Evolutionary conservation across 2,329 filamentous ascomycete genomes (phyloP), one percentile per base, ranked within the genome.

Genomic region (Nannizziopsis barbatae): DNA sequence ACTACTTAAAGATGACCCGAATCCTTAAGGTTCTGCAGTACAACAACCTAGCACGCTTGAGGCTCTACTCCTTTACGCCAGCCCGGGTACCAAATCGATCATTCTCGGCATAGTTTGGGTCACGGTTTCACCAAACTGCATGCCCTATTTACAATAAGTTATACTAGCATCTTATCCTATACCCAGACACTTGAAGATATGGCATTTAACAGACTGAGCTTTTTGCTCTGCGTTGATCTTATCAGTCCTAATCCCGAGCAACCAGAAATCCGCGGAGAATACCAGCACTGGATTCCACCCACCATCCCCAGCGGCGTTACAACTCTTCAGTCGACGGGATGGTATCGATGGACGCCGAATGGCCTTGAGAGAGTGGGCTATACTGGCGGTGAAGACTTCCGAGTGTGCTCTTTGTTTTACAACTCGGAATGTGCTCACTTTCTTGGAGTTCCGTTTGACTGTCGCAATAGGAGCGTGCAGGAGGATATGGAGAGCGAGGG

Each of bases 201-300:
- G 22, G 8, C 11, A 15, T 9, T 46, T 10, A 38, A n/a, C 8
- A 9, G 10, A 31, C 44, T 56, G 30, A 46, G 38, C n/a, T 56
- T 56, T 38, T 35, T 52, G 33, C 54, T 54, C 43, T 54, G 53
- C 17, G 47, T 56, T 31, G 54, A 54, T 17, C 51, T 51, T 27
- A 50, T 55, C 11, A 18, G 47, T 22, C 43, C 50, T 31, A 40
- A 50, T 31, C 10, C 44, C 18, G 46, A 48, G 12, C 46, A 47
- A 17, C 1, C 15, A 5, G 50, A 52, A 18, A 49, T 38, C 35
- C 48, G 45, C 30, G 32, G 36, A n/a, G 20, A 22, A 2, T n/a
- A 49, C 27, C 27, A 22, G 31, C 15, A 31, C 31, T 53, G 52
- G 52, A 43, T 40, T 11, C 50, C 51, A 10, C 51, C 51, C 9